Evolutionary conservation across 1,284 basidiomycete genomes (phyloP), one percentile per base, ranked within the genome.

Genomic region (Leccinum cinnamomeum): DNA sequence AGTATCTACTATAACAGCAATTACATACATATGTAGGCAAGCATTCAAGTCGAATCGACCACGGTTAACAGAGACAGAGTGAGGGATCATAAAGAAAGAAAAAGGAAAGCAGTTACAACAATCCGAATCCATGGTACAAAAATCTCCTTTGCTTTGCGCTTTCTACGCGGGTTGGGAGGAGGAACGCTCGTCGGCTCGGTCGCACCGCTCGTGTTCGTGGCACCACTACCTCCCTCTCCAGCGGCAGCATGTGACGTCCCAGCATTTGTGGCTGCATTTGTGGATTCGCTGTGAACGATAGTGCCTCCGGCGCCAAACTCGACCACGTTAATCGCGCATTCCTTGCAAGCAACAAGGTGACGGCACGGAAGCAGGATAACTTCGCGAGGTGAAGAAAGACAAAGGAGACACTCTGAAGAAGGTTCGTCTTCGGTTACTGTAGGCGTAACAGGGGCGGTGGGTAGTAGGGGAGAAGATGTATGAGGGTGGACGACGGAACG

Each of bases 321-420:
- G 5, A 25, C 25, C 25, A 25, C 25, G 5, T 25, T 25, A 25
- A 25, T 25, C 25, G 25, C 25, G 25, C 25, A 25, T 25, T 25
- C 5, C 25, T 25, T 25, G 25, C 25, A 25, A 25, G 25, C 25
- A 25, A 25, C 25, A 25, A 25, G 25, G 25, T 25, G 25, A 25
- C 25, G 25, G 25, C 25, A 25, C 25, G 25, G 25, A 25, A 25
- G 25, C 25, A 25, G 25, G 25, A 25, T 25, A 25, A 25, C 25
- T 25, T 25, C 25, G 25, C 25, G 25, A 25, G 25, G 25, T 25
- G 25, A 25, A 25, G 25, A 25, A 25, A 25, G 25, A 25, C 25
- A 25, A 25, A 25, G 81, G 14, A 96, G 86, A 76, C 94, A 96
- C 72, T 96, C 94, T 53, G 91, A 90, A 14, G 88, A 89, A 3